phyloP scores from a whole-genome alignment of 2,329 filamentous ascomycete genomes.

The Stachybotrys chlorohalonatus region DNA sequence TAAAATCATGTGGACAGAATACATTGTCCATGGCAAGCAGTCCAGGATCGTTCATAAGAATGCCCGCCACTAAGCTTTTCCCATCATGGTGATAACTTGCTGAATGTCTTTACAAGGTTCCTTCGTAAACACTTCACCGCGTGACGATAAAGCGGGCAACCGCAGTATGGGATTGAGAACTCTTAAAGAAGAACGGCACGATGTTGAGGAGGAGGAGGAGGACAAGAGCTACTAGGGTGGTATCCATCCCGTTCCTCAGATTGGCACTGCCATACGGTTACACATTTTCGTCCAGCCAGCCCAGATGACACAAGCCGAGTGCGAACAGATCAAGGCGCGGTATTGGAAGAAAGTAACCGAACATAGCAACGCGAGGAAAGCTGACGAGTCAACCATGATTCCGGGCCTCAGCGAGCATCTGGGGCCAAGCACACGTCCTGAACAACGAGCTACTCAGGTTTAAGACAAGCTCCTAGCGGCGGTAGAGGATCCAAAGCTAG shows the following conservation, averaged over 20 bases:
- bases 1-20: too few species aligned
- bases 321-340: not conserved
- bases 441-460: constrained; percentile 5
- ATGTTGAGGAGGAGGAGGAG: not conserved
- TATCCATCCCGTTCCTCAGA: not conserved
- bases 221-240: not conserved
- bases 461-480: constrained; percentile 3
- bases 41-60: too few species aligned
- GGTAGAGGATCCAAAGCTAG: constrained; percentile 1
- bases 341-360: not conserved
- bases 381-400: not conserved
- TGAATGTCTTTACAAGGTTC: too few species aligned
- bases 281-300: not conserved
- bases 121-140: too few species aligned
- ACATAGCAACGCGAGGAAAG: constrained; percentile 1
- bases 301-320: not conserved
- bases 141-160: too few species aligned
- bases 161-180: not conserved
- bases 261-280: not conserved
- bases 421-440: constrained; percentile 7
- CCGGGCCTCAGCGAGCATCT: constrained; percentile 4
- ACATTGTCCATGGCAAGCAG: too few species aligned
- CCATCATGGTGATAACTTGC: too few species aligned
- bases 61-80: too few species aligned
- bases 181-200: not conserved